Evolutionary conservation across 331 rosid species (phyloP), one percentile per base, ranked within the genome.

Genomic region (Rhamnella rubrinervis): DNA sequence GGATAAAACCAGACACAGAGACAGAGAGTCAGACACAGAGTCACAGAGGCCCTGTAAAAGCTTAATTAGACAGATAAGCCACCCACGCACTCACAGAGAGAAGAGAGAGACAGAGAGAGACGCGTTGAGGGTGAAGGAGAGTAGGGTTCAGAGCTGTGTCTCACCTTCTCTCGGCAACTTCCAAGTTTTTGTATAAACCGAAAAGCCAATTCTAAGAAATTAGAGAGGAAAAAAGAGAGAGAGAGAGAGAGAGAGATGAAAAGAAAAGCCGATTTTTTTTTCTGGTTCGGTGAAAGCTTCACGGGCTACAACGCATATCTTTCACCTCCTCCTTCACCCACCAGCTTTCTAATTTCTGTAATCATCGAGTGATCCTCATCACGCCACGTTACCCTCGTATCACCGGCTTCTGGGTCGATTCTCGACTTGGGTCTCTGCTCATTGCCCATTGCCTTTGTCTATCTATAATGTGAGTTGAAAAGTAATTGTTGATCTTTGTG

Each of bases 211-310:
- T 31, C 25, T 17, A n/a, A 11, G 12, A 23, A 18, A 23, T 11
- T 19, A 57, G 4, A 2, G 18, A 61, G 2, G 12, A 6, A 13
- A 2, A 20, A 31, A 67, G 55, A 55, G 12, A 1, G 38, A 46
- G 1, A 20, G 20, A 67, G 55, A 55, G 12, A 1, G 38, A 46
- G 13, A 16, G n/a, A 59, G 23, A 4, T 9, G 18, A 58, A 38
- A 41, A 68, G 52, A 50, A 23, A 51, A 78, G 67, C n/a, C 39
- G 51, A 19, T 75, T 6, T 49, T 68, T 6, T 49, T 68, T 57
- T 3, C 46, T 66, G 63, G 65, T 78, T 90, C 85, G 96, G 85
- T 90, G 82, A n/a, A 81, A 75, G 59, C 61, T 88, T 90, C 96
- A 88, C 96, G 92, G 78, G 90, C 68, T 74, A 26, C 40, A 75